phyloP scores from a whole-genome alignment of 2,329 filamentous ascomycete genomes.

The Epichloe typhina region DNA sequence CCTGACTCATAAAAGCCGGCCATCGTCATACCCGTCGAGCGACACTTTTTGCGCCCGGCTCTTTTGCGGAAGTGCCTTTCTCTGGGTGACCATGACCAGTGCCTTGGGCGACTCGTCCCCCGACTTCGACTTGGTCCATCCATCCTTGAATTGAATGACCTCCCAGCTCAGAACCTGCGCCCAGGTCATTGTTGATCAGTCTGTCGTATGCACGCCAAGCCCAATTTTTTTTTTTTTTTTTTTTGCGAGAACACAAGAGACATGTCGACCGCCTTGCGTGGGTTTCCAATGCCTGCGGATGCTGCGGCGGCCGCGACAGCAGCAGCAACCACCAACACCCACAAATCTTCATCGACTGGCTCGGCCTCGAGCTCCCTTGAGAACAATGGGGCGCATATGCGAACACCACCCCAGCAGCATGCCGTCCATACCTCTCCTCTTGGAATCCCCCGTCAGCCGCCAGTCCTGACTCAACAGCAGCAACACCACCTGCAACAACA shows the following conservation, averaged over 20 bases:
- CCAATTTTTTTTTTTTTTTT: background rate
- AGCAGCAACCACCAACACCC: background rate
- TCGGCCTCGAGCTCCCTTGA: constrained; percentile 5
- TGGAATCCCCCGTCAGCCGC: constrained; percentile 9
- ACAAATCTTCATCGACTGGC: constrained; percentile 3
- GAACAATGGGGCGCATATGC: constrained; percentile 3
- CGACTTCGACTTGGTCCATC: background rate
- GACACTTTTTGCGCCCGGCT: background rate
- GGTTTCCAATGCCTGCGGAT: constrained; percentile 5
- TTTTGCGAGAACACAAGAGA: background rate
- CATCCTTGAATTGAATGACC: background rate
- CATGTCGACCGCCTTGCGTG: constrained; percentile 7
- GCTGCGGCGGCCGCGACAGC: constrained; percentile 1
- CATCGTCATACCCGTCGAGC: background rate
- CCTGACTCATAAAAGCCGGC: background rate
- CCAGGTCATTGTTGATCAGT: background rate
- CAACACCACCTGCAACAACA: constrained; percentile 14
- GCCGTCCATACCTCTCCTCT: constrained; percentile 4
- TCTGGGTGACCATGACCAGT: constrained; percentile 6
- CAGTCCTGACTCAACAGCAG: constrained; percentile 13
- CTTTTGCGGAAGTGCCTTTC: background rate
- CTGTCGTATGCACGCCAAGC: background rate
- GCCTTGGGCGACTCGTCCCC: background rate
- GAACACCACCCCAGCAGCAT: constrained; percentile 8
- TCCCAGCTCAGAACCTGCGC: background rate